These are phyloP conservation scores for Limonomyces culmigenus DNA, from an alignment of 1,284 basidiomycete species.

Conservation along the genomic window DNA sequence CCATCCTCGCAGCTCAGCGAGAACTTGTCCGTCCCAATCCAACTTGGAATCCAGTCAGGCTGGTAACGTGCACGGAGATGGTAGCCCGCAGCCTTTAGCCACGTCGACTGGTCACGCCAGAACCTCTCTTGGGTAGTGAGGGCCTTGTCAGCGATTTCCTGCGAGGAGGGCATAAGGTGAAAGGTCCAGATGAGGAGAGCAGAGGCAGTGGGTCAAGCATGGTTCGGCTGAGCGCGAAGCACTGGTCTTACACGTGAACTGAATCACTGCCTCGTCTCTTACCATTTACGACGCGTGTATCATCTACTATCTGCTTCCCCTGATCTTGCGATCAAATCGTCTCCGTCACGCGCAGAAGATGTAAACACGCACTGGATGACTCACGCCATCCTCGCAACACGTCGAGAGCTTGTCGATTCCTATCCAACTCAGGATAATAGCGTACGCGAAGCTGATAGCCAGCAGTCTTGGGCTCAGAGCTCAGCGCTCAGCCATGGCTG, in stretches of 20 bases:
- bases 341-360: neutral
- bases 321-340: neutral
- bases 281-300: neutral
- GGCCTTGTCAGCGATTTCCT: too few relatives aligned
- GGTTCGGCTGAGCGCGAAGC: neutral
- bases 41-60: constrained; percentile 2
- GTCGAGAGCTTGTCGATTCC: neutral
- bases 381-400: neutral
- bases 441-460: constrained; percentile 1
- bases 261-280: neutral
- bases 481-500: constrained; percentile 1
- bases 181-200: too few relatives aligned
- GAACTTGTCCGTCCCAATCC: neutral
- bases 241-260: neutral
- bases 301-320: neutral
- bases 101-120: constrained; percentile 2
- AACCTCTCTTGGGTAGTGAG: constrained; percentile 1
- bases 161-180: too few relatives aligned
- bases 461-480: neutral
- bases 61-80: neutral
- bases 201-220: too few relatives aligned
- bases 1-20: neutral
- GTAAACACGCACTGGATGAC: neutral
- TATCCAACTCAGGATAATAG: constrained; percentile 1
- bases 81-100: constrained; percentile 1